A percentile compares a stretch with the other conserved stretches of the same genome.
Conservation (phyloP, 23 red algal genomes). For the Gracilaria caudata region DNA sequence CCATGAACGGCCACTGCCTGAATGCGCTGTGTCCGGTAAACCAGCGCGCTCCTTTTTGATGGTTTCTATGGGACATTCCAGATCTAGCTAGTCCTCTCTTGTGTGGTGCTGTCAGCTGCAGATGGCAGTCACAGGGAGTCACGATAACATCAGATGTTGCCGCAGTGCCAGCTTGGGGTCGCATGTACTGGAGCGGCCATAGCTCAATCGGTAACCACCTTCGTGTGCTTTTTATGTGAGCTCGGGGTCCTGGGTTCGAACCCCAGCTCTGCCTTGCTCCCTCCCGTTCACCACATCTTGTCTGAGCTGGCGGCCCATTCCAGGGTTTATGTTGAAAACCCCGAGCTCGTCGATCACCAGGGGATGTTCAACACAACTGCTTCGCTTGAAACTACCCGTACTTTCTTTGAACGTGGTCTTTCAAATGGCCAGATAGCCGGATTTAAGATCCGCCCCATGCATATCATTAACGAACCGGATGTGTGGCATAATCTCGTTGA, state of each 20-base stretch:
- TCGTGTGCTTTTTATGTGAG: no score
- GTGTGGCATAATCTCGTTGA: slow-evolving; percentile 33
- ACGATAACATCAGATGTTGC: no score
- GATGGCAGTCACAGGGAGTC: no score
- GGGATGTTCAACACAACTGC: slow-evolving; percentile 49
- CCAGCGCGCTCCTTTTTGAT: slow-evolving; percentile 64
- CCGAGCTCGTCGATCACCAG: slow-evolving; percentile 63
- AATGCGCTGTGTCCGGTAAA: slow-evolving; percentile 9
- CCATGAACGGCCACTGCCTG: slow-evolving; percentile 22
- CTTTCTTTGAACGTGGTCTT: slow-evolving; percentile 57
- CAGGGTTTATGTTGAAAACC: slow-evolving; percentile 21
- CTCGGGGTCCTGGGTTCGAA: no score
- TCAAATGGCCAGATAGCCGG: slow-evolving; percentile 30
- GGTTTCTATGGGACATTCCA: slow-evolving; percentile 74
- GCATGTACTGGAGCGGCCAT: no score
- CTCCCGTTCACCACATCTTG: no score
- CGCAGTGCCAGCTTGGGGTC: no score
- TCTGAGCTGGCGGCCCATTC: slow-evolving; percentile 68
- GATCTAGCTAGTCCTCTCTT: slow-evolving; percentile 62
- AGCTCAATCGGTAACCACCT: no score
- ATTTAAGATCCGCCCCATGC: slow-evolving; percentile 51
- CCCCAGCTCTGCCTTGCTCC: no score
- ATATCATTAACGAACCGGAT: slow-evolving; percentile 44
- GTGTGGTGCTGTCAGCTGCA: no score
- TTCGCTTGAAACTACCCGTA: slow-evolving; percentile 39